Base-by-base conservation (phyloP, 768 basidiomycete species). In the Basidioascus undulatus region DNA sequence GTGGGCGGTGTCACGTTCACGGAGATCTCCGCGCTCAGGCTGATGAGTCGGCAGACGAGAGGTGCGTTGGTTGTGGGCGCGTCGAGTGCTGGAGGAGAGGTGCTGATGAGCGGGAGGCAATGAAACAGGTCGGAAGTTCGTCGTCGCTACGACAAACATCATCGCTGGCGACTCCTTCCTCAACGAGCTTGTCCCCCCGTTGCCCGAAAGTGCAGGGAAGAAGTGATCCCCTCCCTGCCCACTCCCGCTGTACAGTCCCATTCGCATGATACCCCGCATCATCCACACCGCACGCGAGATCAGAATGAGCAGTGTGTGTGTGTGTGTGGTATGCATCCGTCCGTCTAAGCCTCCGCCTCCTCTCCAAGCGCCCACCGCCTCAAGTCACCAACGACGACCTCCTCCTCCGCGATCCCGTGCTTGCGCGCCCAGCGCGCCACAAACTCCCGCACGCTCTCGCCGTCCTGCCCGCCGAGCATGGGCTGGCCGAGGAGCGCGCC, bases 1-100 rank as follows among this genome's bases (percentile, higher is more conserved):
- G 60, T 96, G 25, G 92, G 92, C 21, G 92, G 89, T 4, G 86
- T 86, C 56, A 98, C 92, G 11, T 92, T 81, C 51, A 89, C 89
- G 8, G 92, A 96, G 62, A 84, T 96, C 44, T 76, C 92, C 28
- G 89, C 89, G 6, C 56, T 98, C 49, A 67, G 92, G 55, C 92
- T 84, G 83, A 76, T 89, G 52, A 68, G 72, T 42, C 69, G 74
- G 49, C 83, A 84, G 56, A 76, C 76, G 49, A 69, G 67, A 66
- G 87, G 83, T 72, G 52, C 21, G 59, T 54, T 33, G n/a, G n/a
- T n/a, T n/a, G n/a, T n/a, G 11, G 8, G 2, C 19, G n/a, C n/a
- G n/a, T n/a, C n/a, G n/a, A n/a, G n/a, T n/a, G n/a, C n/a, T n/a
- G n/a, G n/a, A n/a, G n/a, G n/a, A n/a, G n/a, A n/a, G n/a, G n/a